These are phyloP conservation scores for Nothophoma quercina DNA, from an alignment of 2,329 filamentous ascomycete genomes.

Conservation along the genomic window DNA sequence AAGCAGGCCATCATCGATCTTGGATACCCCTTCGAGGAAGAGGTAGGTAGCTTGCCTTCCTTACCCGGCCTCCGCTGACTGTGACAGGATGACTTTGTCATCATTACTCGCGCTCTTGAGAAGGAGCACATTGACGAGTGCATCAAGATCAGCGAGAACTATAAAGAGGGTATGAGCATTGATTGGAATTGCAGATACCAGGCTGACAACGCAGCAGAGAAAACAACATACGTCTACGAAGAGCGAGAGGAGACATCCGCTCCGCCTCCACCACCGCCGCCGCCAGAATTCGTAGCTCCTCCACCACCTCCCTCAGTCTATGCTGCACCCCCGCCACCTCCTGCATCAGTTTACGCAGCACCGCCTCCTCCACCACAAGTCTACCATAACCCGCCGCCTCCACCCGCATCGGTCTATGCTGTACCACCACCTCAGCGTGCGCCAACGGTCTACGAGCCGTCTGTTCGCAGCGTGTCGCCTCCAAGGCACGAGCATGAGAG, in stretches of 20 bases:
- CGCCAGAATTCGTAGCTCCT: conserved; percentile 25
- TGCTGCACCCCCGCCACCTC: conserved; percentile 23
- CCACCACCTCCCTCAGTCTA: conserved; percentile 23
- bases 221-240: conserved; percentile 48
- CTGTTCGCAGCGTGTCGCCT: conserved; percentile 44
- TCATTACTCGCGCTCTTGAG: conserved; percentile 83
- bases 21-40: conserved; percentile 85
- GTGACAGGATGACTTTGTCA: conserved; percentile 75
- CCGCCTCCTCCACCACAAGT: conserved; percentile 13
- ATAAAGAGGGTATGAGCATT: conserved; percentile 57
- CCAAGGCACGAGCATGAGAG: conserved; percentile 43
- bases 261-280: conserved; percentile 35
- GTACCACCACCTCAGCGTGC: conserved; percentile 30
- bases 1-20: conserved; percentile 82
- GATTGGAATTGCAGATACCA: background rate
- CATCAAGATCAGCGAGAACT: conserved; percentile 81
- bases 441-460: conserved; percentile 40
- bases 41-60: conserved; percentile 65
- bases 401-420: conserved; percentile 27
- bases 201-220: conserved; percentile 31
- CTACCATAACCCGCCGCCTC: conserved; percentile 25
- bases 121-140: conserved; percentile 93
- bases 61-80: conserved; percentile 36
- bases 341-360: conserved; percentile 23
- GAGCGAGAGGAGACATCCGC: conserved; percentile 31